Conservation (phyloP, 306 rosid species). For the Erythrophleum fordii region DNA sequence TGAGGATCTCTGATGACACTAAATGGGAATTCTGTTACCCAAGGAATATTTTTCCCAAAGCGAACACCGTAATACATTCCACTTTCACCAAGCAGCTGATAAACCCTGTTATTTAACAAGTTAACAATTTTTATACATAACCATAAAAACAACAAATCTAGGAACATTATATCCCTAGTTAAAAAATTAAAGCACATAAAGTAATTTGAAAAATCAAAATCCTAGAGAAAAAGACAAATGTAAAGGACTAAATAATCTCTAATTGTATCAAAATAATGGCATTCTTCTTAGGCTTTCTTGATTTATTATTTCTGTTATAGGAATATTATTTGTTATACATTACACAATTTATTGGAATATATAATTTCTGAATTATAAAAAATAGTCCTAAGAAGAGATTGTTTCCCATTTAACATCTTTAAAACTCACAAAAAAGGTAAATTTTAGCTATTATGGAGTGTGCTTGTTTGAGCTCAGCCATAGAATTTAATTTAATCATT, state of each 20-base stretch:
- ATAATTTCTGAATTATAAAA: not conserved
- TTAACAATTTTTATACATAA: too few species aligned
- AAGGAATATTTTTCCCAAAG: slow-evolving; percentile 77
- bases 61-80: slow-evolving; percentile 93
- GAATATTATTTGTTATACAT: too few species aligned
- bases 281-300: not conserved
- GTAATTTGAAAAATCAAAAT: not conserved
- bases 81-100: slow-evolving; percentile 84
- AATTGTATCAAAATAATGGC: not conserved
- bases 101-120: slow-evolving; percentile 95
- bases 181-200: slow-evolving; percentile 1
- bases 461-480: not conserved
- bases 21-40: slow-evolving; percentile 89
- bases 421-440: not conserved
- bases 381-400: not conserved
- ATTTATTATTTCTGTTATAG: not conserved
- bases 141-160: too few species aligned
- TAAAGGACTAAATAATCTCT: not conserved
- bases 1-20: slow-evolving; percentile 86
- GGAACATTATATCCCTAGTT: not conserved
- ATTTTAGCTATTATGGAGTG: not conserved
- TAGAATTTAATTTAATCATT: not conserved
- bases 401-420: slow-evolving; percentile 15
- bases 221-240: not conserved
- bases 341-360: not conserved